Evolutionary conservation across 1,139 yeast species (phyloP).

Genomic region (Kodamaea plutei): DNA sequence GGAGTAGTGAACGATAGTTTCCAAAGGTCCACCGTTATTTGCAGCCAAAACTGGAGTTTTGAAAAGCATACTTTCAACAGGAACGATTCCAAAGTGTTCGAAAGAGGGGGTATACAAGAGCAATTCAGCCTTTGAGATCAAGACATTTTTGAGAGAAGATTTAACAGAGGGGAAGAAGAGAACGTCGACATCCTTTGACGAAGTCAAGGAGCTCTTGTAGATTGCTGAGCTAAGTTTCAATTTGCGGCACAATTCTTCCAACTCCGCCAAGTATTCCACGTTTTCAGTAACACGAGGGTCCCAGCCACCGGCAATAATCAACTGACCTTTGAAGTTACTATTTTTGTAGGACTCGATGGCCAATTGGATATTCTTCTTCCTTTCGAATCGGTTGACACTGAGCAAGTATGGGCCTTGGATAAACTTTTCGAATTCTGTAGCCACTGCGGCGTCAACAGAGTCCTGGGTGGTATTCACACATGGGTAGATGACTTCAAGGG

Average conservation of each 20-base stretch:
- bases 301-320: constrained; percentile 89
- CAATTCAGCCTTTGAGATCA: constrained; percentile 54
- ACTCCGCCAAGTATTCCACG: constrained; percentile 62
- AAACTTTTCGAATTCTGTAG: constrained; percentile 30
- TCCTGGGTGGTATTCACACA: constrained; percentile 56
- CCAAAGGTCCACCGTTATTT: constrained; percentile 90
- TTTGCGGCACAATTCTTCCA: constrained; percentile 46
- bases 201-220: constrained; percentile 34
- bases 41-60: constrained; percentile 84
- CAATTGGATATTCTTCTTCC: constrained; percentile 74
- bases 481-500: constrained; percentile 81
- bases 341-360: constrained; percentile 58
- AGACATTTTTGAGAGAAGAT: constrained; percentile 58
- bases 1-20: constrained; percentile 56
- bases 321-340: constrained; percentile 25
- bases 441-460: constrained; percentile 17
- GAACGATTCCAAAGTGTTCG: constrained; percentile 98
- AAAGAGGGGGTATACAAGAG: constrained; percentile 83
- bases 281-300: constrained; percentile 76
- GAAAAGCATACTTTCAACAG: constrained; percentile 86
- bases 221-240: constrained; percentile 46
- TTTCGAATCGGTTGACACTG: constrained; percentile 84
- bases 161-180: constrained; percentile 79
- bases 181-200: constrained; percentile 25
- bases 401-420: constrained; percentile 47